These are phyloP conservation scores for Aureoboletus auriporus DNA, from an alignment of 768 basidiomycete species.

Conservation along the genomic window DNA sequence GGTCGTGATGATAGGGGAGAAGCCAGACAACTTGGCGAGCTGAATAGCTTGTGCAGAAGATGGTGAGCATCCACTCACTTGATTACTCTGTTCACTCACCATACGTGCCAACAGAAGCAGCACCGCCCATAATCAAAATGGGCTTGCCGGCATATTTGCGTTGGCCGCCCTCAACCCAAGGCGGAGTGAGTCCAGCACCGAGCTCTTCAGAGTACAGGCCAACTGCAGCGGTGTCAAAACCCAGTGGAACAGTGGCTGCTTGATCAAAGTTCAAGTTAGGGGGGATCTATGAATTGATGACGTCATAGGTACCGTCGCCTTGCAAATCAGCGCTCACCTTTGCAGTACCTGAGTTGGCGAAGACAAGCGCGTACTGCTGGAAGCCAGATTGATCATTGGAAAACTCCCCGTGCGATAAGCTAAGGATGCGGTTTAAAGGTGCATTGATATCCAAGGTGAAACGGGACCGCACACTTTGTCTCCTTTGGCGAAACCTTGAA, in stretches of 20 bases:
- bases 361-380: slow-evolving; percentile 39
- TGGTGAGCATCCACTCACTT: slow-evolving; percentile 2
- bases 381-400: slow-evolving; percentile 30
- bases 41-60: slow-evolving; percentile 31
- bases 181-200: slow-evolving; percentile 37
- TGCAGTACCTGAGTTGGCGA: slow-evolving; percentile 28
- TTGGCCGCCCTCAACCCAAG: slow-evolving; percentile 29
- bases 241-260: slow-evolving; percentile 45
- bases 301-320: neutral
- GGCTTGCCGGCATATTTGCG: slow-evolving; percentile 39
- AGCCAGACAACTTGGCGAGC: slow-evolving; percentile 37
- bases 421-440: neutral
- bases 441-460: neutral
- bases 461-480: slow-evolving; percentile 36
- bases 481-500: slow-evolving; percentile 33
- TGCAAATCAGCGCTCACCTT: slow-evolving; percentile 26
- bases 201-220: slow-evolving; percentile 41
- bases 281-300: slow-evolving; percentile 36
- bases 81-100: slow-evolving; percentile 25
- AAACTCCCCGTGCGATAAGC: slow-evolving; percentile 27
- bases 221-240: slow-evolving; percentile 41
- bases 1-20: slow-evolving; percentile 39
- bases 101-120: slow-evolving; percentile 45
- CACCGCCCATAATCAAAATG: slow-evolving; percentile 47
- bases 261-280: slow-evolving; percentile 39